A percentile compares a stretch with the other conserved stretches of the same genome.
Evolutionary conservation across 1,284 basidiomycete species (phyloP).

Genomic region (Cystobasidium pallidum): DNA sequence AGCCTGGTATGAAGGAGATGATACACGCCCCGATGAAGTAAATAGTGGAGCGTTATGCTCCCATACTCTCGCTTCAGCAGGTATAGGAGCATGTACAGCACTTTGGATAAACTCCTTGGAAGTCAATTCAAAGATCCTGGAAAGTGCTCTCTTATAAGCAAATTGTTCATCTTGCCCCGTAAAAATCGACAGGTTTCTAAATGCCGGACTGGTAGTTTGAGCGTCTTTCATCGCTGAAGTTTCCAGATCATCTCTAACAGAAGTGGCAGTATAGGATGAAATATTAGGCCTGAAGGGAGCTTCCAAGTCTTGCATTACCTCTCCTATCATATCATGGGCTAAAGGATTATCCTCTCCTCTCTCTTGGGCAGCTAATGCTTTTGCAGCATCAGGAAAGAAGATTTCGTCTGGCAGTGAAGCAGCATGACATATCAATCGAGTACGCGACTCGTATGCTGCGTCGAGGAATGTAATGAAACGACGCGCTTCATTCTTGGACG

Average conservation of each 20-base stretch:
- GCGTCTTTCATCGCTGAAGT: slow-evolving; percentile 42
- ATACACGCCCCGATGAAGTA: background rate
- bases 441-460: slow-evolving; percentile 60
- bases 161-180: slow-evolving; percentile 59
- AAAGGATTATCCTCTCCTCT: slow-evolving; percentile 47
- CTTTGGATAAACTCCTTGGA: slow-evolving; percentile 59
- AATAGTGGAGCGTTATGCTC: slow-evolving; percentile 23
- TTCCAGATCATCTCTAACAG: slow-evolving; percentile 34
- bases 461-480: slow-evolving; percentile 73
- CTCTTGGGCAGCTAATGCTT: slow-evolving; percentile 1
- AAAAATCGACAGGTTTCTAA: slow-evolving; percentile 65
- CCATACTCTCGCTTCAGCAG: slow-evolving; percentile 38
- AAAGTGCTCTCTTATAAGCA: slow-evolving; percentile 65
- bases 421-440: slow-evolving; percentile 50
- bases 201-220: slow-evolving; percentile 52
- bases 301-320: slow-evolving; percentile 52
- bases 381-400: slow-evolving; percentile 53
- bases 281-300: slow-evolving; percentile 53
- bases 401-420: slow-evolving; percentile 59
- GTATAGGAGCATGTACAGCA: slow-evolving; percentile 42
- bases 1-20: no score
- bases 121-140: slow-evolving; percentile 69
- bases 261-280: slow-evolving; percentile 46
- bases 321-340: slow-evolving; percentile 51
- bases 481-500: slow-evolving; percentile 70